Base-by-base conservation (phyloP, 768 basidiomycete genomes). In the Asterophora lycoperdoides region DNA sequence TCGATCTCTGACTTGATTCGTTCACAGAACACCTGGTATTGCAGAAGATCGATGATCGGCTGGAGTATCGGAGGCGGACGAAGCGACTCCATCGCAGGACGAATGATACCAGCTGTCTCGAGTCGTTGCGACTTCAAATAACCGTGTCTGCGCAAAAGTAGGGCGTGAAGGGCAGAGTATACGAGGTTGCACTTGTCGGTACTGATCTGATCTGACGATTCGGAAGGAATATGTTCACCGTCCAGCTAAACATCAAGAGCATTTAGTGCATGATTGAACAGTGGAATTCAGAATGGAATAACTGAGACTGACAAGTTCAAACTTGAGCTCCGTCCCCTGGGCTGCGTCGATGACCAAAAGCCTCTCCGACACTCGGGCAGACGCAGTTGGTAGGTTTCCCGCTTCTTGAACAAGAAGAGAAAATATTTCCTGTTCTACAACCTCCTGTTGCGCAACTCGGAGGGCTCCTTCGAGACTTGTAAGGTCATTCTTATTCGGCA, bases 361-460 rank as follows among this genome's bases (percentile, higher is more conserved):
- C 30, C 86, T 77, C 60, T 93, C 90, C 2, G 88, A 84, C 5
- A 92, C 88, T 19, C 81, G 77, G 9, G 86, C 86, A 28, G 85
- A 81, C 3, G 85, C 85, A 1, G 85, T 87, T 11, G 88, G 84
- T 8, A 92, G 70, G 51, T 63, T 78, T 47, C 84, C 82, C n/a
- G 88, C 86, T 65, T 92, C 90, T 59, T 71, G 76, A 34, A 90
- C 85, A 17, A 93, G 70, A 17, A 80, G 59, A 3, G 81, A 70
- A 54, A 90, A 93, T 33, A 92, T 83, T 59, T 93, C 90, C 59
- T 86, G 83, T 48, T 93, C 87, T 5, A 90, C 75, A 11, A 83
- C 71, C 62, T 91, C 90, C 44, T 72, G 73, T 59, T 91, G 89
- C 1, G 84, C 84, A 19, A 64, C 64, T 49, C 66, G 70, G 30